Evolutionary conservation across 2,329 filamentous ascomycete species (phyloP).

Genomic region (Fusarium austroafricanum): DNA sequence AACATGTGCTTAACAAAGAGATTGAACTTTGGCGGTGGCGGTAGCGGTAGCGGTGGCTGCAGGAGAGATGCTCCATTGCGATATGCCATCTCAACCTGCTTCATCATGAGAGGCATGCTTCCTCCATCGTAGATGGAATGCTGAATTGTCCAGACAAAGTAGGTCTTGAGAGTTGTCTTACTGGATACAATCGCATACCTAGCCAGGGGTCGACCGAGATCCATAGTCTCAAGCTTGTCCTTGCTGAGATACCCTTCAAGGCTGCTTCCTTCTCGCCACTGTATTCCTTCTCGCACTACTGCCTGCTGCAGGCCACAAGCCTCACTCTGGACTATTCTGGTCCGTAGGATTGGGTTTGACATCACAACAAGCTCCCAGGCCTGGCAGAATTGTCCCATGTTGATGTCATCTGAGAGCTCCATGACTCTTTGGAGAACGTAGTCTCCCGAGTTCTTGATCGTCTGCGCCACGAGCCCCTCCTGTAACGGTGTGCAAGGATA

Average conservation of each 20-base stretch:
- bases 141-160: slow-evolving; percentile 37
- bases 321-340: slow-evolving; percentile 10
- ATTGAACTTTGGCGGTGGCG: slow-evolving; percentile 5
- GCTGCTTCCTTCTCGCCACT: background rate
- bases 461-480: slow-evolving; percentile 1
- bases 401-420: background rate
- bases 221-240: slow-evolving; percentile 1
- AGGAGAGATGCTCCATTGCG: background rate
- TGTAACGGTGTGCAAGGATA: background rate
- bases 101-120: slow-evolving; percentile 55
- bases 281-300: background rate
- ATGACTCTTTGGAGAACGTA: slow-evolving; percentile 5
- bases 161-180: background rate
- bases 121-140: slow-evolving; percentile 65
- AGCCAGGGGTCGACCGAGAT: slow-evolving; percentile 1
- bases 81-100: background rate
- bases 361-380: background rate
- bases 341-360: background rate
- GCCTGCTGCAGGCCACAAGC: background rate
- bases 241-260: slow-evolving; percentile 1
- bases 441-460: slow-evolving; percentile 3
- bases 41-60: background rate
- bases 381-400: background rate
- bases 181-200: slow-evolving; percentile 1
- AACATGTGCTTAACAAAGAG: slow-evolving; percentile 9